Evolutionary conservation across 1,139 yeast genomes (phyloP).

Genomic region (Oligophagozyma castellii): DNA sequence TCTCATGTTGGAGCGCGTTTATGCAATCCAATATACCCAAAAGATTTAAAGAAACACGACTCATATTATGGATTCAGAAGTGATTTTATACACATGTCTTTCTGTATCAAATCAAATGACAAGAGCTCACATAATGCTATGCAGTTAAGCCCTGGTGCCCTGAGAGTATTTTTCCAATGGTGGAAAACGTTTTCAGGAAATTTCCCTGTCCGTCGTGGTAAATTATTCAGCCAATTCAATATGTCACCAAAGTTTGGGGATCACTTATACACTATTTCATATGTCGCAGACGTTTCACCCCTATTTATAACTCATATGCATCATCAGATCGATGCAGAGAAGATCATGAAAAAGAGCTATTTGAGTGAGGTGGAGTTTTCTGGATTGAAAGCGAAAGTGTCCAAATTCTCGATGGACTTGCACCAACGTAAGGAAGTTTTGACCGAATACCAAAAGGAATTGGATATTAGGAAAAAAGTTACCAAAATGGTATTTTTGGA

Average conservation of each 20-base stretch:
- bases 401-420: slow-evolving; percentile 56
- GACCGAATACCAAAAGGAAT: slow-evolving; percentile 41
- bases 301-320: slow-evolving; percentile 61
- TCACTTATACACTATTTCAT: slow-evolving; percentile 69
- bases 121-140: slow-evolving; percentile 47
- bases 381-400: slow-evolving; percentile 66
- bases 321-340: slow-evolving; percentile 38
- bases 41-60: slow-evolving; percentile 39
- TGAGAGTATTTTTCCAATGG: slow-evolving; percentile 67
- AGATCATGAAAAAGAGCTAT: slow-evolving; percentile 31
- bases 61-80: slow-evolving; percentile 72
- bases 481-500: slow-evolving; percentile 43
- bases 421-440: slow-evolving; percentile 73
- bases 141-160: slow-evolving; percentile 59
- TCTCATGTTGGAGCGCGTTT: slow-evolving; percentile 64
- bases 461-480: slow-evolving; percentile 41
- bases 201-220: slow-evolving; percentile 64
- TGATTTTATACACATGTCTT: slow-evolving; percentile 63
- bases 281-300: slow-evolving; percentile 61
- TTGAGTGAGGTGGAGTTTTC: slow-evolving; percentile 41
- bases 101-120: slow-evolving; percentile 43
- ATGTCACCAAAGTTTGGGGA: slow-evolving; percentile 54
- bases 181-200: slow-evolving; percentile 69
- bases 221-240: slow-evolving; percentile 38
- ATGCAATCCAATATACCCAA: slow-evolving; percentile 47